phyloP scores from a whole-genome alignment of 495 filamentous ascomycete species.

The Aspergillus sclerotiicarbonarius region DNA sequence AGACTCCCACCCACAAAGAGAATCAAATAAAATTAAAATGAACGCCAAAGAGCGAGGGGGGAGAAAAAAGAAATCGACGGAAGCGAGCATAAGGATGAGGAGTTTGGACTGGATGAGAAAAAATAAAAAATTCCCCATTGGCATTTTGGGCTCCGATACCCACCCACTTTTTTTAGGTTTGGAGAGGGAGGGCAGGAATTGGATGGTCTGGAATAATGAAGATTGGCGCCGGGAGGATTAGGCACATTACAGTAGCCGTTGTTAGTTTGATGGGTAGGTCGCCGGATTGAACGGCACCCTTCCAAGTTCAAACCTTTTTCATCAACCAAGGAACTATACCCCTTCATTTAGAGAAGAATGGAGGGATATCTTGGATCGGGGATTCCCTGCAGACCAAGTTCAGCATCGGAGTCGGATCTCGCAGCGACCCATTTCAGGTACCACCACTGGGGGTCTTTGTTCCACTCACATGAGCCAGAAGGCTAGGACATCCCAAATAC shows the following conservation, averaged over 20 bases:
- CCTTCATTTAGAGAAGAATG: not conserved
- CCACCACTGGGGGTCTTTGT: constrained; percentile 13
- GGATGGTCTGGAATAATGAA: constrained; percentile 24
- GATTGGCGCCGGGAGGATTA: constrained; percentile 28
- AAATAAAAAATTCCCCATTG: constrained; percentile 13
- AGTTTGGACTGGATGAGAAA: not conserved
- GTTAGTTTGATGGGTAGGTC: constrained; percentile 4
- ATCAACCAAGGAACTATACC: too few species aligned
- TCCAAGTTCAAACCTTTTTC: not conserved
- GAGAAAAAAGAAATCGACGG: not conserved
- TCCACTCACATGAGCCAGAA: constrained; percentile 19
- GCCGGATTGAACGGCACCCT: constrained; percentile 1
- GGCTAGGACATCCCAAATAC: constrained; percentile 1
- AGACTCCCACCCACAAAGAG: not conserved
- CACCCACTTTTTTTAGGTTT: constrained; percentile 17
- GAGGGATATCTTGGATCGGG: not conserved
- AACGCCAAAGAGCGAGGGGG: not conserved
- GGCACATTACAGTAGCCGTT: constrained; percentile 19
- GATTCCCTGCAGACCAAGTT: not conserved
- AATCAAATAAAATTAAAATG: not conserved
- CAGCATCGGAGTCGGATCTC: constrained; percentile 16
- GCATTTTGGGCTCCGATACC: constrained; percentile 9
- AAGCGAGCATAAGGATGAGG: not conserved
- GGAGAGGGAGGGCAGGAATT: constrained; percentile 10
- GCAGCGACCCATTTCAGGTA: constrained; percentile 20